phyloP scores from a whole-genome alignment of 192 early-diverging fungal species.

The Geosiphon pyriformis region DNA sequence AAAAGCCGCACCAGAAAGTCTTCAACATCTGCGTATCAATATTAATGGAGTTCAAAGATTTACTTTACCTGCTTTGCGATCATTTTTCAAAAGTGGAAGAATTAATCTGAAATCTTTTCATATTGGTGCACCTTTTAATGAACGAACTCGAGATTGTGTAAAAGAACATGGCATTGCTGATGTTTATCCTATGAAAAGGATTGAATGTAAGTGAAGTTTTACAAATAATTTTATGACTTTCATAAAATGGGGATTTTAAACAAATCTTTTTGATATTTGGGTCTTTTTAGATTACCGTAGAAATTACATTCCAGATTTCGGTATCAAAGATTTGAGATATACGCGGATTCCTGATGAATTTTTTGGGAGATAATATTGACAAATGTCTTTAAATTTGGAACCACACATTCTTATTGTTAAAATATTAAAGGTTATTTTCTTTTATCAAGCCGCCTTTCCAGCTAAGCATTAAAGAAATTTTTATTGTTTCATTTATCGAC shows the following conservation, averaged over 20 bases:
- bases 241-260: neutral
- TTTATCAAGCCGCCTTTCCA: no score
- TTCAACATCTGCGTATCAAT: neutral
- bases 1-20: neutral
- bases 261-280: neutral
- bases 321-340: neutral
- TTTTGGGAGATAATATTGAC: constrained; percentile 27
- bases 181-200: neutral
- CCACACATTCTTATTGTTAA: no score
- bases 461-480: no score
- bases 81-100: neutral
- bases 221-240: neutral
- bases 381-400: no score
- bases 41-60: neutral
- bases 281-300: neutral
- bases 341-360: constrained; percentile 35
- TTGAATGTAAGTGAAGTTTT: neutral
- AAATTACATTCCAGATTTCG: neutral
- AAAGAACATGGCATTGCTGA: neutral
- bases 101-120: neutral
- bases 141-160: neutral
- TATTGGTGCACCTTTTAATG: neutral
- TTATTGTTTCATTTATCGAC: no score
- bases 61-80: neutral
- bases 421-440: no score